A percentile compares a stretch with the other conserved stretches of the same genome.
Evolutionary conservation across 495 filamentous ascomycete genomes (phyloP).

Genomic region (Copromyces sp.): DNA sequence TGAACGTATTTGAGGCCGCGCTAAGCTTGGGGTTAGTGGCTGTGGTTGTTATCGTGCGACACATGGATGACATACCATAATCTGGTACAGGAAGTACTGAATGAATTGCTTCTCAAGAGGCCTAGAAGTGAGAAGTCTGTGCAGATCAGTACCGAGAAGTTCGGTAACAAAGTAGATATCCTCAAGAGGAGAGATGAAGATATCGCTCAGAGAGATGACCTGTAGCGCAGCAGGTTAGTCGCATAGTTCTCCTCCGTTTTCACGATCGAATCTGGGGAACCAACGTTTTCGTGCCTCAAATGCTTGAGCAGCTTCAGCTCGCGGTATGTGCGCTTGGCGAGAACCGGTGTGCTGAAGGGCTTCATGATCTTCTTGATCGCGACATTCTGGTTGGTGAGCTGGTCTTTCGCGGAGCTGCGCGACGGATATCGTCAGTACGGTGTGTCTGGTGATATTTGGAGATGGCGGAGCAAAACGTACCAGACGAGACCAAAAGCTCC

Average conservation of each 20-base stretch:
- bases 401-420: conserved; percentile 84
- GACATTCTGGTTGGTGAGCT: conserved; percentile 89
- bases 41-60: not conserved
- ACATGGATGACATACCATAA: conserved; percentile 55
- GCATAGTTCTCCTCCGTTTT: not conserved
- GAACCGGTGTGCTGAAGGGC: conserved; percentile 94
- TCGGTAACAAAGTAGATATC: conserved; percentile 99
- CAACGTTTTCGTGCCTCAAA: conserved; percentile 90
- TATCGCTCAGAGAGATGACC: conserved; percentile 97
- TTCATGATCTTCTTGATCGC: conserved; percentile 99
- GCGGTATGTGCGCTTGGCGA: conserved; percentile 94
- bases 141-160: conserved; percentile 90
- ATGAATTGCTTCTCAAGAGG: conserved; percentile 99
- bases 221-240: conserved; percentile 26
- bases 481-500: conserved; percentile 97
- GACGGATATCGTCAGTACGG: conserved; percentile 14
- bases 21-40: conserved; percentile 30
- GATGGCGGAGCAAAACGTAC: conserved; percentile 40
- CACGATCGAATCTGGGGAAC: conserved; percentile 11
- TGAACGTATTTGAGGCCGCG: conserved; percentile 98
- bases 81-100: conserved; percentile 98
- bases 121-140: conserved; percentile 87
- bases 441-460: not conserved
- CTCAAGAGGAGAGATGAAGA: conserved; percentile 98
- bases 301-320: conserved; percentile 97